Base-by-base conservation (phyloP, 495 filamentous ascomycete species). In the Hyaloscypha finlandica region DNA sequence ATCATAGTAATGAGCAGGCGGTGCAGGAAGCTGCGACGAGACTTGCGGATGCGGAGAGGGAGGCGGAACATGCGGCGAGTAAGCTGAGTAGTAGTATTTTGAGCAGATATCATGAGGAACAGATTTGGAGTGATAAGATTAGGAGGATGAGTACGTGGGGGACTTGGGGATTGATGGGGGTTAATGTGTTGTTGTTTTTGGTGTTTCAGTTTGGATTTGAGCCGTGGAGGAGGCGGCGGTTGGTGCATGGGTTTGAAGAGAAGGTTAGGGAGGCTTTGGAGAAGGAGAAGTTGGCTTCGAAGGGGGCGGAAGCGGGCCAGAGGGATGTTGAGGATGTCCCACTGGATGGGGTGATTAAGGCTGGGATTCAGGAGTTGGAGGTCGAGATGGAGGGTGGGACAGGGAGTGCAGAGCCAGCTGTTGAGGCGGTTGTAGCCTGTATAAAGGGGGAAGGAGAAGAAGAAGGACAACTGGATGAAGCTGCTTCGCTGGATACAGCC, bases 41-140 rank as follows among this genome's bases (percentile, higher is more conserved):
- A 19, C 79, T 97, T 57, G 83, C 86, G n/a, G 80, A 82, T 45
- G 87, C 91, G 0, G 95, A 99, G 77, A 81, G 85, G 51, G 85
- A 89, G 37, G 87, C 93, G 14, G 90, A 95, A 78, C 88, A 92
- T 56, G 86, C 92, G 2, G 84, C 88, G 31, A 83, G 86, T 8
- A 84, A 87, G 72, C 79, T 99, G 57, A 92, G 88, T 74, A 86
- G 88, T 48, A 86, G 85, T 42, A 97, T 98, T 65, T 81, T 97
- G 37, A 88, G 88, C 33, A 88, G 95, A 32, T 99, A 99, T 79
- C 95, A 99, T 78, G 95, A 99, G 78, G 95, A 99, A 78, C 95
- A 99, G 81, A 97, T 99, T 56, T 99, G 95, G 95, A 94, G 90
- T 71, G 95, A 99, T 74, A 95, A 96, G 74, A 99, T 99, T 74